These are phyloP conservation scores for Melanomma pulvis-pyrius DNA, from an alignment of 495 filamentous ascomycete species.

Conservation along the genomic window DNA sequence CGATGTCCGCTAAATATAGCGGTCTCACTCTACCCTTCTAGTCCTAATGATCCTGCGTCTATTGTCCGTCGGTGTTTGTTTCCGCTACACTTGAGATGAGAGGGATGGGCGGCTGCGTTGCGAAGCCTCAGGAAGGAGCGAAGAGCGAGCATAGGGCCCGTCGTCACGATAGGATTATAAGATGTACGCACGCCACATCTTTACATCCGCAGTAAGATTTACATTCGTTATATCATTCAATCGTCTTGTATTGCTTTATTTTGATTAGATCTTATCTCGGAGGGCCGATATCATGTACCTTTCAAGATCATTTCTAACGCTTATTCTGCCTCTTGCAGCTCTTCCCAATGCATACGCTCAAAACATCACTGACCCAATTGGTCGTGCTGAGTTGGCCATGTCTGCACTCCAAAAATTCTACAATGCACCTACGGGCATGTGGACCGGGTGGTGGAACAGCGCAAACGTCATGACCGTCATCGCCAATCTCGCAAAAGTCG, in stretches of 20 bases:
- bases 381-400: slow-evolving; percentile 54
- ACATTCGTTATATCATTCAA: not conserved
- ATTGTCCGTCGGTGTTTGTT: not conserved
- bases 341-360: slow-evolving; percentile 19
- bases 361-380: slow-evolving; percentile 43
- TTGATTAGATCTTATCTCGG: not conserved
- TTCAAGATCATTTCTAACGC: not conserved
- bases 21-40: not conserved
- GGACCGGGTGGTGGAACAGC: slow-evolving; percentile 78
- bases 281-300: not conserved
- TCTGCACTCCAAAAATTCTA: slow-evolving; percentile 64
- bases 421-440: slow-evolving; percentile 61
- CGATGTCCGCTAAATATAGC: not conserved
- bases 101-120: not conserved
- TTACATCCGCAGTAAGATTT: not conserved
- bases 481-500: slow-evolving; percentile 61
- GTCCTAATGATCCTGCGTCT: not conserved
- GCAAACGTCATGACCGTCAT: slow-evolving; percentile 69
- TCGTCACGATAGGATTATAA: not conserved
- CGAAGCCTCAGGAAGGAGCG: not conserved
- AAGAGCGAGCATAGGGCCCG: too few species aligned
- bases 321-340: not conserved
- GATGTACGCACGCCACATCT: not conserved
- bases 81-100: not conserved
- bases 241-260: slow-evolving; percentile 1